A percentile compares a stretch with the other conserved stretches of the same genome.
phyloP scores from a whole-genome alignment of 768 basidiomycete genomes.

The Paxillus involutus region DNA sequence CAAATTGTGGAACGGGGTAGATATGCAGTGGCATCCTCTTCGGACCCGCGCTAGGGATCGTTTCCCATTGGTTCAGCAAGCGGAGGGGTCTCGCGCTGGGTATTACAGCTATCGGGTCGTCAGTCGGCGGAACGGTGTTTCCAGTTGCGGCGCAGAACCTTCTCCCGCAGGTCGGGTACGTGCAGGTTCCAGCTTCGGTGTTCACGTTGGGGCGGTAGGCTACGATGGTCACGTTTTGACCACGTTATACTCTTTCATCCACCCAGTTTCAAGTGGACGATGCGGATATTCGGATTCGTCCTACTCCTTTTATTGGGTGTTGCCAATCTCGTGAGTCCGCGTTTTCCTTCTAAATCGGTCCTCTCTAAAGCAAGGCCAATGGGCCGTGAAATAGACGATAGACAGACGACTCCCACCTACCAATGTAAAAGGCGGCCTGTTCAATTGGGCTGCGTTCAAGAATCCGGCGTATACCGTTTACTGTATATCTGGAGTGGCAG shows the following conservation, averaged over 20 bases:
- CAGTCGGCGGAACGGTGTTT: constrained; percentile 66
- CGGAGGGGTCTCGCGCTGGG: constrained; percentile 59
- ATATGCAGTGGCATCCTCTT: constrained; percentile 57
- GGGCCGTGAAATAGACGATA: constrained; percentile 18
- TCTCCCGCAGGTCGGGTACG: constrained; percentile 54
- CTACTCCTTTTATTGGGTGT: constrained; percentile 49
- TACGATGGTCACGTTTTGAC: not conserved
- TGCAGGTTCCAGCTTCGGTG: not conserved
- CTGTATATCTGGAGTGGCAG: constrained; percentile 52
- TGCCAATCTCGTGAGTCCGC: constrained; percentile 50
- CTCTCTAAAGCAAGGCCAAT: not conserved
- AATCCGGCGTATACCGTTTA: constrained; percentile 52
- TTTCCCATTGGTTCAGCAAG: constrained; percentile 75
- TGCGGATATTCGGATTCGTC: constrained; percentile 69
- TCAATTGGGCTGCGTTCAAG: constrained; percentile 53
- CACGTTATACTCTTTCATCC: not conserved
- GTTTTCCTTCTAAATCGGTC: constrained; percentile 7
- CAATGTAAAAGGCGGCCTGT: constrained; percentile 55
- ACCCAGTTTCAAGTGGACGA: constrained; percentile 71
- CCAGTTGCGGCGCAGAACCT: constrained; percentile 62
- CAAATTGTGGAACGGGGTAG: constrained; percentile 9
- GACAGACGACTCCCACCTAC: constrained; percentile 54
- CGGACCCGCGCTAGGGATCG: constrained; percentile 55
- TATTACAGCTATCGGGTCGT: constrained; percentile 61
- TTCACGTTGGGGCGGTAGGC: not conserved